A percentile compares a stretch with the other conserved stretches of the same genome.
phyloP scores from a whole-genome alignment of 495 filamentous ascomycete genomes.

The Cercophora scortea region DNA sequence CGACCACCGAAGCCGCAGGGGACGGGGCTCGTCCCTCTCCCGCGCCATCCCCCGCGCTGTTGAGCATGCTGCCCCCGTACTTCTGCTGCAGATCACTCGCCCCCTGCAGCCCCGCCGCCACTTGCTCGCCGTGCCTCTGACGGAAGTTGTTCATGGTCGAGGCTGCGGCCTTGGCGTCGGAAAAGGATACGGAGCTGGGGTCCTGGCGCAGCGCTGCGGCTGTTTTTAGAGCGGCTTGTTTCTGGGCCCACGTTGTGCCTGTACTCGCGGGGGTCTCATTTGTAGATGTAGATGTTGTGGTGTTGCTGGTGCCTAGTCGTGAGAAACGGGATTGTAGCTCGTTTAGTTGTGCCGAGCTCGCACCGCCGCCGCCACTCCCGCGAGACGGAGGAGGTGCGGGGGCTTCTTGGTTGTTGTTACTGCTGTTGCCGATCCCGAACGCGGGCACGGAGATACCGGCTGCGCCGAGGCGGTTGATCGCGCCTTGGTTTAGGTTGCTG shows the following conservation, averaged over 20 bases:
- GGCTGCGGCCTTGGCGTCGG: slow-evolving; percentile 46
- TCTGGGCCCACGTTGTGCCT: slow-evolving; percentile 56
- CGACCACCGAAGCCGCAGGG: slow-evolving; percentile 10
- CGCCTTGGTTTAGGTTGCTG: slow-evolving; percentile 53
- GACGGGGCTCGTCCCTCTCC: neutral
- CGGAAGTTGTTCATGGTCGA: slow-evolving; percentile 65
- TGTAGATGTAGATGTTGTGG: slow-evolving; percentile 15
- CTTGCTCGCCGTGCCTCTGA: slow-evolving; percentile 63
- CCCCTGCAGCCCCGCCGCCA: slow-evolving; percentile 55
- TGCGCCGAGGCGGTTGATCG: slow-evolving; percentile 58
- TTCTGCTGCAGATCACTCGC: slow-evolving; percentile 50
- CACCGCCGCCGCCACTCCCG: slow-evolving; percentile 9
- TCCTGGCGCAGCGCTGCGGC: slow-evolving; percentile 47
- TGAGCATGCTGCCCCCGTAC: slow-evolving; percentile 11
- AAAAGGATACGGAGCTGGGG: slow-evolving; percentile 49
- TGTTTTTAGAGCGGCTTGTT: slow-evolving; percentile 52
- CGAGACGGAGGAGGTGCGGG: neutral
- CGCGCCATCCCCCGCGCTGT: neutral
- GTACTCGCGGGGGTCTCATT: slow-evolving; percentile 11
- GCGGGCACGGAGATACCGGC: slow-evolving; percentile 80
- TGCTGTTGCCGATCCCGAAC: slow-evolving; percentile 56
- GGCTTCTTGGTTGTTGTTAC: slow-evolving; percentile 1
- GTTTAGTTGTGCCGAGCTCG: slow-evolving; percentile 30
- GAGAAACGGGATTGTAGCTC: slow-evolving; percentile 65
- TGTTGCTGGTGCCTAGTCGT: slow-evolving; percentile 13